Evolutionary conservation across 805 yeast species (phyloP).

Genomic region (Zygotorulaspora chibaensis): DNA sequence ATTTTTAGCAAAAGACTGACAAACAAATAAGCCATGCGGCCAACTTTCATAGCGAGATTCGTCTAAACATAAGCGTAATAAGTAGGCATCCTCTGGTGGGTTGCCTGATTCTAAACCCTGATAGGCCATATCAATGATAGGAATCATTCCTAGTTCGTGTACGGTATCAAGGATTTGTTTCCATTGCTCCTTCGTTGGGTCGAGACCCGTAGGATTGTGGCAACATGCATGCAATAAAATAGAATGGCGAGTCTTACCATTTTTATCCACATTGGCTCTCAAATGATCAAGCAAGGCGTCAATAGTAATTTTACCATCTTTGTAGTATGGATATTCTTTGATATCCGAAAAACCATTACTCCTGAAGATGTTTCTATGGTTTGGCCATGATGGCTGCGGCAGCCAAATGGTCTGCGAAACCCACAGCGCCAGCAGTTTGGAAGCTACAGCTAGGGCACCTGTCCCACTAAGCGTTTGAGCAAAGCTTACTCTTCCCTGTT

Average conservation of each 20-base stretch:
- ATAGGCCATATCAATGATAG: slow-evolving; percentile 87
- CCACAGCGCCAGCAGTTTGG: slow-evolving; percentile 62
- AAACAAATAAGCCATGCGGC: slow-evolving; percentile 52
- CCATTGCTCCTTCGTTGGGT: slow-evolving; percentile 81
- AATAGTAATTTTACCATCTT: slow-evolving; percentile 64
- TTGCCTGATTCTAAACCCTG: slow-evolving; percentile 91
- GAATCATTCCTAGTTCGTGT: slow-evolving; percentile 55
- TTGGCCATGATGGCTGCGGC: slow-evolving; percentile 94
- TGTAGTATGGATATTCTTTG: slow-evolving; percentile 68
- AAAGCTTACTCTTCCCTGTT: slow-evolving; percentile 65
- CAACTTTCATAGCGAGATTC: slow-evolving; percentile 35
- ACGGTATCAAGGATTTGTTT: slow-evolving; percentile 61
- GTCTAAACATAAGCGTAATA: slow-evolving; percentile 39
- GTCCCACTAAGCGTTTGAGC: slow-evolving; percentile 93
- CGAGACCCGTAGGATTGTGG: slow-evolving; percentile 95
- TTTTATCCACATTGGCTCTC: slow-evolving; percentile 9
- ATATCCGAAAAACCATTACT: slow-evolving; percentile 60
- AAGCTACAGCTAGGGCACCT: slow-evolving; percentile 84
- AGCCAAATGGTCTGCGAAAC: slow-evolving; percentile 49
- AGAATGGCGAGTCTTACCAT: slow-evolving; percentile 13
- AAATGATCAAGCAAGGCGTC: slow-evolving; percentile 60
- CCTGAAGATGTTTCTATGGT: slow-evolving; percentile 75
- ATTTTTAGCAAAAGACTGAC: slow-evolving; percentile 92
- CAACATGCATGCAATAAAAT: slow-evolving; percentile 89
- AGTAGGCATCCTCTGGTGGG: slow-evolving; percentile 64